These are phyloP conservation scores for Tremella yokohamensis DNA, from an alignment of 768 basidiomycete genomes.

Conservation along the genomic window DNA sequence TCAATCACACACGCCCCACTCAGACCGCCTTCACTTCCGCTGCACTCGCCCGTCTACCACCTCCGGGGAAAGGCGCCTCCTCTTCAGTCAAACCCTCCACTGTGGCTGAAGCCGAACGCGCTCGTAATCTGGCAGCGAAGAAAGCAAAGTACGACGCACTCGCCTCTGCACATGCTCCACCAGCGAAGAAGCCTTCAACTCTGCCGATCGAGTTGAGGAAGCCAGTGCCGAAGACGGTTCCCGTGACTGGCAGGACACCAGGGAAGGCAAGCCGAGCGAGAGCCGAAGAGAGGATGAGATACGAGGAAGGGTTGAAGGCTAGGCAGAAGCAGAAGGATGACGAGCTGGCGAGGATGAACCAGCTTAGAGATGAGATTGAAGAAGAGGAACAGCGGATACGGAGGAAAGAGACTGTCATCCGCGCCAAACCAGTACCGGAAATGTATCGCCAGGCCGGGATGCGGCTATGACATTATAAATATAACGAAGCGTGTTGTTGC, in stretches of 20 bases:
- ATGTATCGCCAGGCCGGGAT: conserved; percentile 16
- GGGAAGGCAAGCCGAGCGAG: conserved; percentile 24
- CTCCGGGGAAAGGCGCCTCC: not conserved
- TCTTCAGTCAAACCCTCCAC: not conserved
- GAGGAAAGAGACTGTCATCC: conserved; percentile 32
- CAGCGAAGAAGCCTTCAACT: not conserved
- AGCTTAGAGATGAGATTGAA: conserved; percentile 19
- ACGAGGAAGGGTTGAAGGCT: conserved; percentile 17
- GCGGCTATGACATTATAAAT: too few species aligned
- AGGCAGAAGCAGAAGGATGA: conserved; percentile 15
- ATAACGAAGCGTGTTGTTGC: too few species aligned
- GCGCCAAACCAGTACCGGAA: conserved; percentile 33
- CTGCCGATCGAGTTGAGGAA: not conserved
- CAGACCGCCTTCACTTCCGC: not conserved
- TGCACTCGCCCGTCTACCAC: not conserved
- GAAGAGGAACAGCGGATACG: conserved; percentile 8
- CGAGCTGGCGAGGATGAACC: conserved; percentile 5
- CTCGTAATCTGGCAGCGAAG: not conserved
- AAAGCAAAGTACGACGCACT: not conserved
- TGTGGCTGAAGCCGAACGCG: not conserved
- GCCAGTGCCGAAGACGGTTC: conserved; percentile 19
- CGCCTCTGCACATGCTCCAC: not conserved
- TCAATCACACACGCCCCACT: not conserved
- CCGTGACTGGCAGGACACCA: conserved; percentile 27
- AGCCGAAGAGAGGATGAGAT: conserved; percentile 17